Evolutionary conservation across 31 red algal genomes (phyloP).

Genomic region (Bonnemaisonia californica): DNA sequence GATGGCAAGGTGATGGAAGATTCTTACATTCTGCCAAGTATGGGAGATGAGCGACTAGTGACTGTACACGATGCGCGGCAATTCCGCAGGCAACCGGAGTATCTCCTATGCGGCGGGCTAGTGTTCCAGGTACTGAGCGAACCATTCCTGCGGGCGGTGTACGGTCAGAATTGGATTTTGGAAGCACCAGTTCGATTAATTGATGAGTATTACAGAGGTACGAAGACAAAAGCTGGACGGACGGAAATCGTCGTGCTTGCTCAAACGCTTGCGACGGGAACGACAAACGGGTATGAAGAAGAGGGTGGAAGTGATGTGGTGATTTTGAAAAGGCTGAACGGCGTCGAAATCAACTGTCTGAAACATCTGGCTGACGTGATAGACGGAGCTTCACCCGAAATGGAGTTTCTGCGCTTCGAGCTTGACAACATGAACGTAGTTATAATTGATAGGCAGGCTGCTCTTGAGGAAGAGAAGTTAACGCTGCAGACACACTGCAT

Average conservation of each 20-base stretch:
- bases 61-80: constrained; percentile 65
- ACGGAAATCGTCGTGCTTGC: constrained; percentile 38
- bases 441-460: constrained; percentile 48
- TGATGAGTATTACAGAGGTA: constrained; percentile 52
- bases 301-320: constrained; percentile 22
- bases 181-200: constrained; percentile 76
- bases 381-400: constrained; percentile 27
- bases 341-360: constrained; percentile 49
- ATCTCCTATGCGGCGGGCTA: constrained; percentile 81
- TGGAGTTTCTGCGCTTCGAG: constrained; percentile 56
- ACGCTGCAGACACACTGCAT: constrained; percentile 46
- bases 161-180: constrained; percentile 67
- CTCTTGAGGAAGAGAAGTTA: constrained; percentile 31
- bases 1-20: constrained; percentile 52
- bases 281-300: constrained; percentile 37
- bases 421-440: constrained; percentile 68
- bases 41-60: constrained; percentile 64
- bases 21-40: constrained; percentile 55
- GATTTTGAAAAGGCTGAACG: constrained; percentile 37
- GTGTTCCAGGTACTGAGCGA: constrained; percentile 87
- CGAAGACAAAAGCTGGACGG: constrained; percentile 24
- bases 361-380: constrained; percentile 61
- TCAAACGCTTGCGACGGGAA: constrained; percentile 35
- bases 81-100: constrained; percentile 66
- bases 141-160: constrained; percentile 83